Evolutionary conservation across 2,329 filamentous ascomycete genomes (phyloP).

Genomic region (Scolecobasidium constrictum): DNA sequence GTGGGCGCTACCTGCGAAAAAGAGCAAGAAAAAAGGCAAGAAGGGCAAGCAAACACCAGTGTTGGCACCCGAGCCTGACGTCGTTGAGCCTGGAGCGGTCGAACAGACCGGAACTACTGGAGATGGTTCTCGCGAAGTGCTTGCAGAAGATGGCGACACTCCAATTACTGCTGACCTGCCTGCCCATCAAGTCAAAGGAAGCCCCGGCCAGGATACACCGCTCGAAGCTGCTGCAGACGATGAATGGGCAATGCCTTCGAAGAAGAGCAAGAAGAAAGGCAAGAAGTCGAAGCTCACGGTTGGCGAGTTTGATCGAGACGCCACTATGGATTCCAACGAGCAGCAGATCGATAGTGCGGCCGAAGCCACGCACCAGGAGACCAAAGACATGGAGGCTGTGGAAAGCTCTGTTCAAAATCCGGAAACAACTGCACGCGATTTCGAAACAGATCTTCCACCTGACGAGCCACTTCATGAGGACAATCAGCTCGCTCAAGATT

Average conservation of each 20-base stretch:
- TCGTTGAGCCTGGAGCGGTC: no score
- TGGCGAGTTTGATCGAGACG: not conserved
- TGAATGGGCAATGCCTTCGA: constrained; percentile 13
- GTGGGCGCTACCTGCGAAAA: constrained; percentile 4
- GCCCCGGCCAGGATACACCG: constrained; percentile 8
- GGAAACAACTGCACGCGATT: not conserved
- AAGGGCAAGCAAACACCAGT: not conserved
- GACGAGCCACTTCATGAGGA: not conserved
- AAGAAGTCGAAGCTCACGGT: constrained; percentile 15
- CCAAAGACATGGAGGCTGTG: no score
- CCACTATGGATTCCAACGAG: no score
- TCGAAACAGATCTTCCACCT: not conserved
- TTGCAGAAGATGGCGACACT: not conserved
- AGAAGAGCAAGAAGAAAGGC: constrained; percentile 18
- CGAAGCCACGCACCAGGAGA: no score
- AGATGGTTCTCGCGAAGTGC: no score
- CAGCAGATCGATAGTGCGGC: no score
- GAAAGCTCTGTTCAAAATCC: no score
- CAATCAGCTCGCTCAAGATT: not conserved
- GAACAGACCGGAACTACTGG: no score
- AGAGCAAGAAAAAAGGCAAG: constrained; percentile 4
- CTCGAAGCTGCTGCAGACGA: constrained; percentile 10
- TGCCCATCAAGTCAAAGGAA: constrained; percentile 3
- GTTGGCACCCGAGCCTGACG: no score
- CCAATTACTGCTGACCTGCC: constrained; percentile 4